Percentiles rank a stretch among this genome's conserved stretches.
These are phyloP conservation scores for Paspalum notatum DNA, from an alignment of 176 grass and related monocot species.

Conservation along the genomic window DNA sequence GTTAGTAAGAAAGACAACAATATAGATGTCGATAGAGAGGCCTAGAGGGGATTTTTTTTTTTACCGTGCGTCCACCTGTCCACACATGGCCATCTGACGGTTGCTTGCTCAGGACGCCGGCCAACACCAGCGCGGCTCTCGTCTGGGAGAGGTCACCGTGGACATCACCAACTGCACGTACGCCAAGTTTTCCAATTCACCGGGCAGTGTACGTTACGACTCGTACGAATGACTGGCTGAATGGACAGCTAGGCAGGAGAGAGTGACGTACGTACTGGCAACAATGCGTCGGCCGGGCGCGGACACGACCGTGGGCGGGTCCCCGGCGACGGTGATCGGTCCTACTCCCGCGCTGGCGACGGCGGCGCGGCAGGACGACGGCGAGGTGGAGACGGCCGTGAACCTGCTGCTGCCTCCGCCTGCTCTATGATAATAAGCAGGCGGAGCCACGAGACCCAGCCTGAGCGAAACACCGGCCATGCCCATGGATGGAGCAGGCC, in stretches of 20 bases:
- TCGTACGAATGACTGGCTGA: not conserved
- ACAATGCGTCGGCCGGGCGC: slow-evolving; percentile 84
- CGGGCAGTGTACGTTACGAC: not conserved
- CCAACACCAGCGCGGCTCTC: slow-evolving; percentile 62
- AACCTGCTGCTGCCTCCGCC: not conserved
- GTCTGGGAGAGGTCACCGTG: slow-evolving; percentile 90
- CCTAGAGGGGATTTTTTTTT: not conserved
- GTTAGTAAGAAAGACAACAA: too few relatives aligned
- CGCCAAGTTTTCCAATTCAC: not conserved
- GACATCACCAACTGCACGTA: slow-evolving; percentile 89
- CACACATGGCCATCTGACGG: slow-evolving; percentile 52
- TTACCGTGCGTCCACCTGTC: slow-evolving; percentile 90
- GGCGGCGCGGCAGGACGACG: slow-evolving; percentile 30
- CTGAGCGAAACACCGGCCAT: slow-evolving; percentile 65
- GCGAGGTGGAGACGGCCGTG: not conserved
- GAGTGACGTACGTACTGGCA: slow-evolving; percentile 53
- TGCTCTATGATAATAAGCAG: not conserved
- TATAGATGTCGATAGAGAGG: not conserved
- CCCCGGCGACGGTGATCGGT: slow-evolving; percentile 62
- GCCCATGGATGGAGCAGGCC: not conserved
- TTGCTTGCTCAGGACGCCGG: slow-evolving; percentile 70
- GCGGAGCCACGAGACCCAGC: slow-evolving; percentile 21
- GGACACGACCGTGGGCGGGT: slow-evolving; percentile 79
- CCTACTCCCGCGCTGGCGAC: not conserved
- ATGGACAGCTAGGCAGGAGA: not conserved